Conservation (phyloP, 306 rosid genomes). For the Prosopis cineraria region DNA sequence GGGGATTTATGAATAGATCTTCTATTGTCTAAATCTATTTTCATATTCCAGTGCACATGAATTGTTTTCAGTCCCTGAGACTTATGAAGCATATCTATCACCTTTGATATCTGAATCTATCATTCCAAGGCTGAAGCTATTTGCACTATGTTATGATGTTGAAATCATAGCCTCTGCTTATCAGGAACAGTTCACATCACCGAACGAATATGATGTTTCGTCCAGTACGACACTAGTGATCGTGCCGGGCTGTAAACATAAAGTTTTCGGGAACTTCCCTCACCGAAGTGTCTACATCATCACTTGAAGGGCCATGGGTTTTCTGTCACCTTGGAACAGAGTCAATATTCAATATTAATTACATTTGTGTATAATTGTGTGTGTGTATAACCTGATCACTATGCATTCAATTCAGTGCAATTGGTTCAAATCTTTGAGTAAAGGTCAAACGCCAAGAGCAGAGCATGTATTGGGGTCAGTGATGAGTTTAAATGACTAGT, state of each 20-base stretch:
- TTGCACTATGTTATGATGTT: neutral
- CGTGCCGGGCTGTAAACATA: neutral
- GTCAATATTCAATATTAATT: neutral
- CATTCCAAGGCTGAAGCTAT: neutral
- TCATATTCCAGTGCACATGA: neutral
- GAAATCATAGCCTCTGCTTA: neutral
- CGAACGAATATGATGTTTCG: neutral
- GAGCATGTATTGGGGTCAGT: neutral
- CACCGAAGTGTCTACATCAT: neutral
- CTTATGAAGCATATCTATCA: neutral
- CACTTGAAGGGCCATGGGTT: neutral
- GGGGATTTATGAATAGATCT: slow-evolving; percentile 24
- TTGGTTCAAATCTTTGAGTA: slow-evolving; percentile 14
- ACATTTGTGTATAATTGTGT: too few species aligned
- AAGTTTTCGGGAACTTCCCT: neutral
- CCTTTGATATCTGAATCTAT: slow-evolving; percentile 10
- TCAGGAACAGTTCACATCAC: neutral
- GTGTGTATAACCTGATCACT: neutral
- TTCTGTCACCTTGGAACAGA: neutral
- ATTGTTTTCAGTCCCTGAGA: neutral
- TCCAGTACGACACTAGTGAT: neutral
- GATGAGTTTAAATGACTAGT: neutral
- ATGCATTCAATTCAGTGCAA: neutral
- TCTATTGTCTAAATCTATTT: slow-evolving; percentile 10
- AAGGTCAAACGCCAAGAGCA: slow-evolving; percentile 19